Base-by-base conservation (phyloP, 306 rosid genomes). In the Cucurbita argyrosperma region DNA sequence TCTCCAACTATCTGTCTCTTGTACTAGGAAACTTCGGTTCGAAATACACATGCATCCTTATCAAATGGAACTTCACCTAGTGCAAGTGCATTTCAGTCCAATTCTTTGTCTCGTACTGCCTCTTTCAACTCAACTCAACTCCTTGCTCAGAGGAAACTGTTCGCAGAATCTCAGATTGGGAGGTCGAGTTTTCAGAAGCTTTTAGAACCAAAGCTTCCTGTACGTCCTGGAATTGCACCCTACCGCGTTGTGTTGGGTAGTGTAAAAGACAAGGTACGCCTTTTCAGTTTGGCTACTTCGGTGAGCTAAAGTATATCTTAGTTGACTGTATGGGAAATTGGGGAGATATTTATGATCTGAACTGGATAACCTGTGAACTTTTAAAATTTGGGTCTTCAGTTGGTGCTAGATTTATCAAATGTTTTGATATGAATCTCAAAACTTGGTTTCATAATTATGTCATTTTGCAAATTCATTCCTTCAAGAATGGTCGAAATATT, bases 141-240 rank as follows among this genome's bases (percentile, higher is more conserved):
- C 39, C 79, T 73, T 76, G 78, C 77, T 79, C 96, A 86, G 77
- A 85, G 84, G 86, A 92, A 88, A 80, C 65, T 78, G 58, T 82
- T 78, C 77, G 78, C 87, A 12, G 92, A 87, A 78, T 76, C 92
- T 75, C 92, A 85, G 78, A 75, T 75, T 19, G 94, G 97, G 80
- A 84, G 83, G 83, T 87, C 95, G 82, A 88, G 88, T 85, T 92
- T 92, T 79, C 88, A 85, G 50, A 92, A 92, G 88, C 98, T 92
- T 76, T 84, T 92, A 77, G 98, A 92, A 80, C 98, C 98, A 71
- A 81, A 75, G 52, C 86, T 84, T 56, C 88, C 90, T 78, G 88
- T 82, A 72, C 83, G 80, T 77, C 81, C 98, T 74, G 90, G 89
- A 76, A 81, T 88, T 76, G 88, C 96, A 79, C 96, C 98, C 59